Conservation (phyloP, 1,284 basidiomycete genomes). For the Omphalotus olearius region DNA sequence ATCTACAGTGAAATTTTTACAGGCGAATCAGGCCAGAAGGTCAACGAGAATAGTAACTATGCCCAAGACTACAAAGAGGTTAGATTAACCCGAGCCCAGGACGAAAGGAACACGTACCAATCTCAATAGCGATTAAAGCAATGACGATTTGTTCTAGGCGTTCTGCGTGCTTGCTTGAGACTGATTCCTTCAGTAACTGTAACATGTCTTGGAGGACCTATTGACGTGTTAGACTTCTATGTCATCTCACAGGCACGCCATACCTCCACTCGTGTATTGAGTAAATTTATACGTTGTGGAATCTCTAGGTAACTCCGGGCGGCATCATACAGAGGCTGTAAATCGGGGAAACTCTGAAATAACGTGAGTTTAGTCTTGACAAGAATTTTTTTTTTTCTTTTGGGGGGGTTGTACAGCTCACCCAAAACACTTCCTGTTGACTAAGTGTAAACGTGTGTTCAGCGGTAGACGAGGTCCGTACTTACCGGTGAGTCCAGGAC, state of each 20-base stretch:
- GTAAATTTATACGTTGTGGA: conserved; percentile 87
- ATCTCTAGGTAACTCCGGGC: conserved; percentile 93
- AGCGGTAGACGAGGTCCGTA: conserved; percentile 14
- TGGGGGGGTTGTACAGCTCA: conserved; percentile 8
- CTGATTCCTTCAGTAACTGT: conserved; percentile 91
- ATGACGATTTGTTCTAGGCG: conserved; percentile 96
- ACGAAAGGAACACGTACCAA: conserved; percentile 46
- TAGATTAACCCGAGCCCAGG: conserved; percentile 1
- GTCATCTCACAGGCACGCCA: conserved; percentile 12
- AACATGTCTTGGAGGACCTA: conserved; percentile 97
- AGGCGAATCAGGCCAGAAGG: conserved; percentile 35
- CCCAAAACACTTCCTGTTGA: conserved; percentile 29
- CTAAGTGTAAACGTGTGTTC: conserved; percentile 64
- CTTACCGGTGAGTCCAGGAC: conserved; percentile 91
- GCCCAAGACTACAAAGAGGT: conserved; percentile 49
- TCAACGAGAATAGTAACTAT: conserved; percentile 73
- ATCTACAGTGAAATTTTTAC: too few relatives aligned
- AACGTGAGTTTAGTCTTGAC: conserved; percentile 7
- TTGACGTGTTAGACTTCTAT: not conserved
- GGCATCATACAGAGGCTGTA: conserved; percentile 93
- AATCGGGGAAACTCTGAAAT: conserved; percentile 78
- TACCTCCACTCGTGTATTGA: conserved; percentile 93
- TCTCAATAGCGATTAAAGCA: conserved; percentile 86
- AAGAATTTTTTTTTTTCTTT: not conserved
- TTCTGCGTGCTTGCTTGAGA: conserved; percentile 88